phyloP scores from a whole-genome alignment of 1,284 basidiomycete genomes.

The Leccinum variabile region DNA sequence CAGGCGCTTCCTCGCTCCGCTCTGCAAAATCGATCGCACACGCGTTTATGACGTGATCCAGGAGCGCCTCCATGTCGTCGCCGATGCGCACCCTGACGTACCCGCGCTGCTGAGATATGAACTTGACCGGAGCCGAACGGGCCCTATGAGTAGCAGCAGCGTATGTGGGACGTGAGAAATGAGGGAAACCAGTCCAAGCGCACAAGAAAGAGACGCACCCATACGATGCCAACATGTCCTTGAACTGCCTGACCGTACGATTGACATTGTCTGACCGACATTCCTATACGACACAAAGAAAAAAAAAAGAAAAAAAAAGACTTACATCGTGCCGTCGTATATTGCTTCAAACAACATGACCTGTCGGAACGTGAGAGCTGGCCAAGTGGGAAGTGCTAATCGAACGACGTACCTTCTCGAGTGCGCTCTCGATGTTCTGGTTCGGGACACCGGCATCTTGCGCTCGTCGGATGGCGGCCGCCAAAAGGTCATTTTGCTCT shows the following conservation, averaged over 20 bases:
- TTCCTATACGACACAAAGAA: conserved; percentile 49
- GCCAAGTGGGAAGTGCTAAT: neutral
- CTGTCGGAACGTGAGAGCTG: conserved; percentile 31
- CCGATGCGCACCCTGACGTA: conserved; percentile 56
- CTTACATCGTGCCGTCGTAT: conserved; percentile 70
- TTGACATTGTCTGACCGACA: conserved; percentile 75
- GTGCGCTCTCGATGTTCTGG: conserved; percentile 72
- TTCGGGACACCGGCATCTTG: conserved; percentile 73
- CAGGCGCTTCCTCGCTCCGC: conserved; percentile 31
- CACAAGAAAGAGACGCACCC: conserved; percentile 43
- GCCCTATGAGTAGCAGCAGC: conserved; percentile 31
- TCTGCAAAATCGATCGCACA: conserved; percentile 58
- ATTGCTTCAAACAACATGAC: conserved; percentile 72
- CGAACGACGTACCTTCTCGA: conserved; percentile 53
- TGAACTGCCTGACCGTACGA: conserved; percentile 66
- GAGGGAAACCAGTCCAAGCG: neutral
- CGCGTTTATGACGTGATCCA: conserved; percentile 53
- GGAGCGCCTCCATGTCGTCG: conserved; percentile 44
- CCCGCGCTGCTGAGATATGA: conserved; percentile 75
- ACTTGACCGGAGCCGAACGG: conserved; percentile 71
- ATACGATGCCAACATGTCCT: conserved; percentile 58
- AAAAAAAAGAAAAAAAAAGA: neutral
- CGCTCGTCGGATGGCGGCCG: conserved; percentile 59
- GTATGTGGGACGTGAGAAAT: neutral
- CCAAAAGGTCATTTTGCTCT: conserved; percentile 61